Percentiles rank a stretch among this genome's conserved stretches.
phyloP scores from a whole-genome alignment of 2,329 filamentous ascomycete genomes.

The Gnomoniopsis sp. region DNA sequence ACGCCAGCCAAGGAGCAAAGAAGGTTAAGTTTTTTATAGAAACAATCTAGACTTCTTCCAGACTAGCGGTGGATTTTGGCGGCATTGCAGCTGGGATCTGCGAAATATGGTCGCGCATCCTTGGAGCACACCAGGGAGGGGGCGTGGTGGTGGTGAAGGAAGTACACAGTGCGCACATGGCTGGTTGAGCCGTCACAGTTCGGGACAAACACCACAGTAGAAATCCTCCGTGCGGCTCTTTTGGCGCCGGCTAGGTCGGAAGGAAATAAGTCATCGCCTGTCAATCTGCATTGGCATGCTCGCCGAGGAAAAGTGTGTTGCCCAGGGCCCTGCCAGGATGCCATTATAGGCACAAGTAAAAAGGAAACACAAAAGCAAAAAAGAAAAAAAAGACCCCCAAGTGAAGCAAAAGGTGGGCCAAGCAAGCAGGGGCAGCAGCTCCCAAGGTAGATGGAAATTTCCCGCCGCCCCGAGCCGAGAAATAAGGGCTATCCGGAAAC shows the following conservation, averaged over 20 bases:
- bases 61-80: slow-evolving; percentile 2
- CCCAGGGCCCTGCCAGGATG: not conserved
- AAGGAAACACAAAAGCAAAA: no score
- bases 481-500: not conserved
- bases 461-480: not conserved
- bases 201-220: not conserved
- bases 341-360: not conserved
- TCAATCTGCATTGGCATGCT: no score
- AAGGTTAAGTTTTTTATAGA: slow-evolving; percentile 20
- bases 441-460: not conserved
- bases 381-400: not conserved
- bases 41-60: not conserved
- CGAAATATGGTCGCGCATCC: not conserved
- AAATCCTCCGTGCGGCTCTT: not conserved
- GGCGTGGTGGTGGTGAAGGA: not conserved
- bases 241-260: no score
- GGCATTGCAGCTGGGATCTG: slow-evolving; percentile 17
- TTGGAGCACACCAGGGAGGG: no score
- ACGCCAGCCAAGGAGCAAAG: slow-evolving; percentile 8
- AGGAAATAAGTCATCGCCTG: no score
- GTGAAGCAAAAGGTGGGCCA: not conserved
- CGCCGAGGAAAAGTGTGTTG: no score
- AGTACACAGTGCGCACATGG: slow-evolving; percentile 14
- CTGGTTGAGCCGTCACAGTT: not conserved
- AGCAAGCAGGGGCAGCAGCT: not conserved